Conservation (phyloP, 129 eudicot species). For the Escallonia herrerae region DNA sequence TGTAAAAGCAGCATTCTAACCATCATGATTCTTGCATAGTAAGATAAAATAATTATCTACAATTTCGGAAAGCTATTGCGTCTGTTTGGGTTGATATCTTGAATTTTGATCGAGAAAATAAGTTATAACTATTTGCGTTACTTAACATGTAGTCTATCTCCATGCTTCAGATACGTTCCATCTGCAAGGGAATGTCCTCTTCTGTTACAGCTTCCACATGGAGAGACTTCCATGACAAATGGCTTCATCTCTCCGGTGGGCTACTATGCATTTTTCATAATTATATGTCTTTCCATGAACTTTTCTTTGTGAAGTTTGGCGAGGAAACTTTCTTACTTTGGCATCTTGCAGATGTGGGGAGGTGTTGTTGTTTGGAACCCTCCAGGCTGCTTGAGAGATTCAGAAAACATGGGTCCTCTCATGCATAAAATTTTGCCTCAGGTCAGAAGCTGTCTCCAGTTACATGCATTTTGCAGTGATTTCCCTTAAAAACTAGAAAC, state of each 20-base stretch:
- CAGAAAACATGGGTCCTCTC: slow-evolving; percentile 24
- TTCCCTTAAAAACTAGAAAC: no score
- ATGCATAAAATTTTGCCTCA: slow-evolving; percentile 47
- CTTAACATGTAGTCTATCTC: slow-evolving; percentile 6
- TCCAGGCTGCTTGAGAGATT: slow-evolving; percentile 46
- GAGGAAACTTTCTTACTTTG: background rate
- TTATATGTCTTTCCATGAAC: slow-evolving; percentile 10
- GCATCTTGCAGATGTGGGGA: slow-evolving; percentile 89
- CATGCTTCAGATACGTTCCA: slow-evolving; percentile 74
- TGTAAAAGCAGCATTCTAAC: no score
- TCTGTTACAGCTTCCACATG: slow-evolving; percentile 78
- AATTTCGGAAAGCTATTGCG: no score
- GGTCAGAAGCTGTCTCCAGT: slow-evolving; percentile 35
- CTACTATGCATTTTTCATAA: slow-evolving; percentile 5
- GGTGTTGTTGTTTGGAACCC: slow-evolving; percentile 92
- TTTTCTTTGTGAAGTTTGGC: slow-evolving; percentile 3
- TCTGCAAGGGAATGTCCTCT: slow-evolving; percentile 92
- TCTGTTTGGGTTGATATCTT: no score
- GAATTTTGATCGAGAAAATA: background rate
- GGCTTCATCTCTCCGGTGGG: slow-evolving; percentile 92
- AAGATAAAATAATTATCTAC: no score
- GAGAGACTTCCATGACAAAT: slow-evolving; percentile 71
- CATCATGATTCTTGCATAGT: no score
- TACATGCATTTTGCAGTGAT: background rate
- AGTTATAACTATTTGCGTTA: background rate